A percentile compares a stretch with the other conserved stretches of the same genome.
phyloP scores from a whole-genome alignment of 306 rosid genomes.

The Fragaria iinumae region DNA sequence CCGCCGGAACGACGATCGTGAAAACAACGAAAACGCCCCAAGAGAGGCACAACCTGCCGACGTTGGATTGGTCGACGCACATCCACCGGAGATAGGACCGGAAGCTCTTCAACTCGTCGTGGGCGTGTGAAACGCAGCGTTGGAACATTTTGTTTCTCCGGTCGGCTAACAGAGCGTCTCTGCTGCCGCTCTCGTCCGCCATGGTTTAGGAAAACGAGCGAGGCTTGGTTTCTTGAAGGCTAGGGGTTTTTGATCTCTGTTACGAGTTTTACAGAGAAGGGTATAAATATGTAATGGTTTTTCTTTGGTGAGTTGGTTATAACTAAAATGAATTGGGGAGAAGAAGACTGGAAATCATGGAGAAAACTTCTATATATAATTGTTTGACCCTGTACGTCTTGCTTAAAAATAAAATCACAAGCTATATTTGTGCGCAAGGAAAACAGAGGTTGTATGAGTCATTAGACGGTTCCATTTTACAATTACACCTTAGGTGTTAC shows the following conservation, averaged over 20 bases:
- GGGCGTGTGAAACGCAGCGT: conserved; percentile 50
- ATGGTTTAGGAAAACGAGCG: background rate
- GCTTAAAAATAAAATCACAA: background rate
- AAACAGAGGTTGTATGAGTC: background rate
- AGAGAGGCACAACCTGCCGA: conserved; percentile 52
- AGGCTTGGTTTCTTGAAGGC: background rate
- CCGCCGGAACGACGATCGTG: conserved; percentile 52
- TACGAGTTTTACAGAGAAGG: background rate
- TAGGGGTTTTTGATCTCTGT: background rate
- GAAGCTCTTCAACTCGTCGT: conserved; percentile 73
- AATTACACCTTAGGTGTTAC: no score
- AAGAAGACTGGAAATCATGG: background rate
- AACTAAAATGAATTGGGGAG: background rate
- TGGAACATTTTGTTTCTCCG: conserved; percentile 15
- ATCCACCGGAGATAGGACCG: conserved; percentile 78
- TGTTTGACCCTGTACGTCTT: background rate
- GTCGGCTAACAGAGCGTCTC: conserved; percentile 32
- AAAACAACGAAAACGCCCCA: conserved; percentile 69
- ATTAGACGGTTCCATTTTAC: background rate
- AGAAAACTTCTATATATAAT: background rate
- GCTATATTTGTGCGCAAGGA: background rate
- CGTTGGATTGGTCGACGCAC: conserved; percentile 85
- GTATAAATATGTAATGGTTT: background rate
- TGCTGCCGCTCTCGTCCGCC: conserved; percentile 21
- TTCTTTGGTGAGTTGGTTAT: background rate